Conservation (phyloP, 192 early-diverging fungal species). For the Dispira simplex region DNA sequence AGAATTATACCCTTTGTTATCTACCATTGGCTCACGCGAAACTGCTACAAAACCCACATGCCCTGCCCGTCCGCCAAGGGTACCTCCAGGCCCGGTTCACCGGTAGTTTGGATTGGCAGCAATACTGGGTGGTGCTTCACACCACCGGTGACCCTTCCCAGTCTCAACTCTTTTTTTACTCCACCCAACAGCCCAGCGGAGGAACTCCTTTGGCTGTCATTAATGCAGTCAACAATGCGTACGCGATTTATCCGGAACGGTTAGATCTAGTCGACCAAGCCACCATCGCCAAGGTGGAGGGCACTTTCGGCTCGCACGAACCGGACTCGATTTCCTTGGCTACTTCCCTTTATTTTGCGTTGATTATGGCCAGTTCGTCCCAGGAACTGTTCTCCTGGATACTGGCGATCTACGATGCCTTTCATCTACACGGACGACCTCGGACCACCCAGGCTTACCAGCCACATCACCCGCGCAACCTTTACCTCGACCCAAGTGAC, state of each 20-base stretch:
- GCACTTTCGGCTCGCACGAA: constrained; percentile 21
- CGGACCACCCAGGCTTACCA: neutral
- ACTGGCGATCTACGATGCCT: neutral
- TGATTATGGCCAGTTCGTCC: constrained; percentile 1
- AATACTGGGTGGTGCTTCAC: neutral
- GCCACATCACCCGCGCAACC: neutral
- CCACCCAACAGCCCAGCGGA: neutral
- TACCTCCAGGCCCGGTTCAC: constrained; percentile 35
- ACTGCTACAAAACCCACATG: neutral
- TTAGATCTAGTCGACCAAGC: constrained; percentile 28
- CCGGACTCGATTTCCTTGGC: constrained; percentile 4
- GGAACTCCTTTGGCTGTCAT: constrained; percentile 16
- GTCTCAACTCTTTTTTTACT: neutral
- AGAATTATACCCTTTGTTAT: constrained; percentile 46
- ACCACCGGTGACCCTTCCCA: neutral
- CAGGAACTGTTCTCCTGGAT: constrained; percentile 7
- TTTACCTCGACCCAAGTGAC: neutral
- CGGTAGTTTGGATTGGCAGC: constrained; percentile 14
- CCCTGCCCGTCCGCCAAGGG: constrained; percentile 20
- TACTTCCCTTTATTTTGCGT: constrained; percentile 3
- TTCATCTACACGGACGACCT: constrained; percentile 4
- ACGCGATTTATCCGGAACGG: constrained; percentile 32
- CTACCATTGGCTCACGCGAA: neutral
- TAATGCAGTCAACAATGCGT: constrained; percentile 19
- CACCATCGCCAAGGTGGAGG: constrained; percentile 33